Evolutionary conservation across 176 grass and related monocot species (phyloP), one percentile per base, ranked within the genome.

Genomic region (Oryza glumipatula): DNA sequence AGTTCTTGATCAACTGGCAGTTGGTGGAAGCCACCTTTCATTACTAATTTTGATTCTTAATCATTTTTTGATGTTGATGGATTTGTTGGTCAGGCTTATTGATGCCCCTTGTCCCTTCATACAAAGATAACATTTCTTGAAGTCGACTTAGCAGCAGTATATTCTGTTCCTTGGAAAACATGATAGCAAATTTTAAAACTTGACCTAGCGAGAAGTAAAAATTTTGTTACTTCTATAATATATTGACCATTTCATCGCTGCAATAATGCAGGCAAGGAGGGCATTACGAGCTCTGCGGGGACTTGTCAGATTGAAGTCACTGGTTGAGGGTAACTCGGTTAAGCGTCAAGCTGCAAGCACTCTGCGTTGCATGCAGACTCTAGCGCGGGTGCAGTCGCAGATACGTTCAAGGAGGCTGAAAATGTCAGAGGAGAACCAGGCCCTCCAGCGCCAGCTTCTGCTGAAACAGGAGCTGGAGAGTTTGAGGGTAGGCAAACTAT

Each of bases 341-440:
- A 96, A 96, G 88, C 89, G 94, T 74, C 96, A 99, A 87, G 92
- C 96, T 61, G 93, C 94, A 45, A 99, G 88, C 79, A 94, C 96
- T 19, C 77, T 99, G 70, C 83, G 94, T 9, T 96, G 94, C 74
- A 99, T 99, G 91, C 96, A 99, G 79, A 99, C 96, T 65, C 82
- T 99, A 63, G 90, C 94, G 5, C 91, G 96, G 13, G 90, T 99
- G 66, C 96, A 99, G 65, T 92, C 93, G 67, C 94, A 99, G 58
- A 99, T 99, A 61, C 90, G 86, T 32, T 83, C 86, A 21, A 94
- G 91, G 84, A 95, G 96, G 81, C 88, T 90, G 39, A 92, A 92
- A 76, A 96, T 99, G 91, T 87, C 89, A 0, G 96, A 99, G 75
- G 96, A 99, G 86, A 99, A 99, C 68, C 96, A 99, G 72, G 96